phyloP scores from a whole-genome alignment of 129 eudicot genomes.

The Helichrysum umbraculigerum region DNA sequence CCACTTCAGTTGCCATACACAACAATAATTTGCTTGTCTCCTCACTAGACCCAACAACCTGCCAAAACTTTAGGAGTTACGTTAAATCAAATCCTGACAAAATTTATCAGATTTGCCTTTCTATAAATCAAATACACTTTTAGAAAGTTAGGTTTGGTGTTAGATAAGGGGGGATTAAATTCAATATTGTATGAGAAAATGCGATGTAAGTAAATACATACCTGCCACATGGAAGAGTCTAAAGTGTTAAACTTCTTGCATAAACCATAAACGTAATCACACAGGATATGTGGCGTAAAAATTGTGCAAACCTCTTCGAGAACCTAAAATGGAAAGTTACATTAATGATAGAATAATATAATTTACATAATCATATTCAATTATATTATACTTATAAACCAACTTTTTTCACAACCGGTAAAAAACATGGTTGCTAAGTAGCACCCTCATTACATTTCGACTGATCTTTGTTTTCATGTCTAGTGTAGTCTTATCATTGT shows the following conservation, averaged over 20 bases:
- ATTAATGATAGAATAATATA: neutral
- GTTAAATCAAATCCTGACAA: neutral
- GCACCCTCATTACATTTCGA: neutral
- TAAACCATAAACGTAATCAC: neutral
- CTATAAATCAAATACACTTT: too few relatives aligned
- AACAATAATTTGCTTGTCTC: too few relatives aligned
- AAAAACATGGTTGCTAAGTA: neutral
- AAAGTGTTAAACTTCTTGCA: neutral
- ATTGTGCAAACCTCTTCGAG: neutral
- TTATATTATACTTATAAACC: neutral
- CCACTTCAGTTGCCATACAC: too few relatives aligned
- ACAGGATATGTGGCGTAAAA: too few relatives aligned
- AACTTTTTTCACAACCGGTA: neutral
- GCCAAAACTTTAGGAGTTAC: neutral
- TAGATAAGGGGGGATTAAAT: neutral
- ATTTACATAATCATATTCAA: neutral
- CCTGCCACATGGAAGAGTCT: neutral
- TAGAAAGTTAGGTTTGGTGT: neutral
- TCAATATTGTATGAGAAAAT: neutral
- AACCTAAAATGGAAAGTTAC: neutral
- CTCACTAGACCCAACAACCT: neutral
- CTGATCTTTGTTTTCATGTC: neutral
- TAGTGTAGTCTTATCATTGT: neutral
- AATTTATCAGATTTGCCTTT: neutral
- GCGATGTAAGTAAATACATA: neutral